Evolutionary conservation across 2,329 filamentous ascomycete species (phyloP).

Genomic region (Penicillium sp.): DNA sequence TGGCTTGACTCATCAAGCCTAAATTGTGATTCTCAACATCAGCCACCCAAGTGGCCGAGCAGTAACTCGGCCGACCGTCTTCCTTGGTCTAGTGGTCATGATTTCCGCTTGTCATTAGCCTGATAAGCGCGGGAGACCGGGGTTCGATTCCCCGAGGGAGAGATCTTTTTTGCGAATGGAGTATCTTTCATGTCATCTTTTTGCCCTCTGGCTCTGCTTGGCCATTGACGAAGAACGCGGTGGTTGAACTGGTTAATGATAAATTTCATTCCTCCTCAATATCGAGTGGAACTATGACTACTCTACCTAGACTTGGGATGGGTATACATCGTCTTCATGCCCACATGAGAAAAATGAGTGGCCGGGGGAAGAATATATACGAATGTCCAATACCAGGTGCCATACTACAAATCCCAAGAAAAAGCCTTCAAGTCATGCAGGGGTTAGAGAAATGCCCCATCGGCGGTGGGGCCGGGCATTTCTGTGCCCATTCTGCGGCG

Average conservation of each 20-base stretch:
- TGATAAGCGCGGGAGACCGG: constrained; percentile 36
- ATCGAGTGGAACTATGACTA: no score
- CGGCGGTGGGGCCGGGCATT: constrained; percentile 13
- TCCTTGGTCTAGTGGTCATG: constrained; percentile 40
- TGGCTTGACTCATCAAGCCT: background rate
- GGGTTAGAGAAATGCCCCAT: constrained; percentile 32
- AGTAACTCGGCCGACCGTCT: constrained; percentile 17
- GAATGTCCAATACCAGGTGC: constrained; percentile 16
- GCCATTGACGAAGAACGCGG: no score
- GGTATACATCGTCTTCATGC: constrained; percentile 1
- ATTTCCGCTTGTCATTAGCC: constrained; percentile 38
- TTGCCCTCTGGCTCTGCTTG: no score
- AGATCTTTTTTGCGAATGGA: constrained; percentile 18
- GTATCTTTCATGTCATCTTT: background rate
- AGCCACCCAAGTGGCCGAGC: constrained; percentile 27
- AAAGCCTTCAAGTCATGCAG: no score
- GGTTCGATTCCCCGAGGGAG: constrained; percentile 38
- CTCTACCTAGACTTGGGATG: background rate
- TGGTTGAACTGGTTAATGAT: no score
- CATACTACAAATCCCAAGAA: constrained; percentile 25
- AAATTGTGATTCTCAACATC: background rate
- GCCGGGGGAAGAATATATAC: constrained; percentile 2
- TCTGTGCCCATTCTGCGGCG: constrained; percentile 24
- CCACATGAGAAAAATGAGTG: background rate
- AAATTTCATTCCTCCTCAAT: no score